Evolutionary conservation across 225 moss, liverwort and hornwort genomes (phyloP), one percentile per base, ranked within the genome.

Genomic region (Climacium dendroides): DNA sequence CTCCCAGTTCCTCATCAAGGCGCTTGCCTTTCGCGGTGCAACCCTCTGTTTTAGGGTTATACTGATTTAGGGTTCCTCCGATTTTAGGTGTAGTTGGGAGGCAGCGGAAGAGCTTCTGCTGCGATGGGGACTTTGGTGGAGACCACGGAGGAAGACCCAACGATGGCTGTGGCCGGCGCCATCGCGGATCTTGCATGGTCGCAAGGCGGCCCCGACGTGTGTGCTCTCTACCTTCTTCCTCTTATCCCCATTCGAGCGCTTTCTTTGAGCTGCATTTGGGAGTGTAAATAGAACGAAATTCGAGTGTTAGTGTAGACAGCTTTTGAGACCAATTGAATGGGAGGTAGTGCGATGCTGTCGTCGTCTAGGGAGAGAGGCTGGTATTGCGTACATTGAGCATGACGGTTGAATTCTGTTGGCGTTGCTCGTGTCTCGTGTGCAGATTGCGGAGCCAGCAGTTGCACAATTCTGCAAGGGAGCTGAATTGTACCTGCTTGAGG

Each of bases 141-240:
- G 95, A 98, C 98, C 32, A 95, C 97, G 50, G 96, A 98, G 82
- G 98, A 97, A 91, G 97, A 98, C 41, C 91, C 95, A 81, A 98
- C 95, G 80, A 78, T 98, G 92, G 98, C 97, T n/a, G 96, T 97
- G 23, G 97, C 97, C 47, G 93, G 96, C 62, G 66, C 90, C 70
- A 95, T 97, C 78, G 97, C 93, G 41, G 95, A 97, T 93, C 89
- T 98, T 35, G 97, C 98, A 4, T 98, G 98, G 98, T 94, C 71
- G 94, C 50, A 95, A 87, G 98, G 94, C 78, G 98, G 95, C 87
- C 90, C 93, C 35, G 98, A 98, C 83, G 97, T 97, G 61, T 86
- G 93, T 76, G 48, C 29, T 47, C 0, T 72, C 17, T 45, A 72
- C 35, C 75, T 52, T 50, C 50, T 22, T 73, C 55, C 30, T 64